Evolutionary conservation across 768 basidiomycete species (phyloP).

Genomic region (Lactifluus volemus): DNA sequence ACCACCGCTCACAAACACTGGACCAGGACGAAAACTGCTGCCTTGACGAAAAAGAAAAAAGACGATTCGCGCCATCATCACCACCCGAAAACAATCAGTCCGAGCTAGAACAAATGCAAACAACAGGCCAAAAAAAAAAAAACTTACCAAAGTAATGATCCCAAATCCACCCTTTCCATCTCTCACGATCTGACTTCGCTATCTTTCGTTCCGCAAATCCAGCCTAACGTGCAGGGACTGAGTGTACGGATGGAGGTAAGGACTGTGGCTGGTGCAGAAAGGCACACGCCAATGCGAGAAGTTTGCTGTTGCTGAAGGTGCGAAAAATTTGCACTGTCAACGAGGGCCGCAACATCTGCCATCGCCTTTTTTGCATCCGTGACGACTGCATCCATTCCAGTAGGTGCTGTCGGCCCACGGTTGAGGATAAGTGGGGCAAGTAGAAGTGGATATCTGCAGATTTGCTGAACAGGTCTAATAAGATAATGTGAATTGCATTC

Average conservation of each 20-base stretch:
- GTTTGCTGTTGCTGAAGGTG: conserved; percentile 10
- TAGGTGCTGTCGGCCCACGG: background rate
- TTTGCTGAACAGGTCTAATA: conserved; percentile 94
- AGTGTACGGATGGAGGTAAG: conserved; percentile 62
- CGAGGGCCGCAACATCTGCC: conserved; percentile 15
- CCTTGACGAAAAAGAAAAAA: no score
- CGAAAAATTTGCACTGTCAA: conserved; percentile 14
- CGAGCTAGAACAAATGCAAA: no score
- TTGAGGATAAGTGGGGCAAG: conserved; percentile 53
- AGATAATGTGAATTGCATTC: conserved; percentile 74
- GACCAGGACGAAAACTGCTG: no score
- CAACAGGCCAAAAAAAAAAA: no score
- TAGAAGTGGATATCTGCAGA: conserved; percentile 92
- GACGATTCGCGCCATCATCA: no score
- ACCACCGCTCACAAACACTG: no score
- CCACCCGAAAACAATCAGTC: no score
- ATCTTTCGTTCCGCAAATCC: no score
- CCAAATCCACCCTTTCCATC: no score
- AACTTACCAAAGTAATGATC: no score
- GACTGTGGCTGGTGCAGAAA: conserved; percentile 21
- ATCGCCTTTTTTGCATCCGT: conserved; percentile 13
- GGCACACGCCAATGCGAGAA: conserved; percentile 20
- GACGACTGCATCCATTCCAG: conserved; percentile 7
- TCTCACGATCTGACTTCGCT: no score
- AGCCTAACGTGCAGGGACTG: conserved; percentile 64